Evolutionary conservation across 768 basidiomycete species (phyloP).

Genomic region (Sutorius australiensis): DNA sequence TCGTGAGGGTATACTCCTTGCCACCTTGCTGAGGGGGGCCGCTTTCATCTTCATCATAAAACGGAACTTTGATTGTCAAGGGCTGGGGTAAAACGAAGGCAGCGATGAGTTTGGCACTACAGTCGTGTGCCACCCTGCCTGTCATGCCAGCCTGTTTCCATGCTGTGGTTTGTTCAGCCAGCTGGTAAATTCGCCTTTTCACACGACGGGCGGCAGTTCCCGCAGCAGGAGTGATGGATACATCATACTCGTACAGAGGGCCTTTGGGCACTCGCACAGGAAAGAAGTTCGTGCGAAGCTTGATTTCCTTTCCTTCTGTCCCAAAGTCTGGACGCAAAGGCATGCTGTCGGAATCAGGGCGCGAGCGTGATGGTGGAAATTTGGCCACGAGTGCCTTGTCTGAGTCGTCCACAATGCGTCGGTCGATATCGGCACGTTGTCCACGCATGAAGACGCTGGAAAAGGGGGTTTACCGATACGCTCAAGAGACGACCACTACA

Average conservation of each 20-base stretch:
- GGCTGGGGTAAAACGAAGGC: slow-evolving; percentile 40
- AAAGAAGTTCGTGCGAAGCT: slow-evolving; percentile 53
- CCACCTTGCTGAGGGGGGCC: slow-evolving; percentile 28
- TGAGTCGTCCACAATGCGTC: slow-evolving; percentile 44
- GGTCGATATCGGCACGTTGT: slow-evolving; percentile 45
- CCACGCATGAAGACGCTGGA: slow-evolving; percentile 40
- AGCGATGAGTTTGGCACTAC: slow-evolving; percentile 44
- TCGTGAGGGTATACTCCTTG: slow-evolving; percentile 43
- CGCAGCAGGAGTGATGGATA: slow-evolving; percentile 37
- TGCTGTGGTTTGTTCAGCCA: slow-evolving; percentile 42
- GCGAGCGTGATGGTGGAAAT: slow-evolving; percentile 25
- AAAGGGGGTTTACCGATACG: not conserved
- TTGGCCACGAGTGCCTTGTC: slow-evolving; percentile 42
- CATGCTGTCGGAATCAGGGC: slow-evolving; percentile 28
- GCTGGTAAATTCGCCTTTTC: slow-evolving; percentile 44
- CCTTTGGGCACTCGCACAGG: slow-evolving; percentile 45
- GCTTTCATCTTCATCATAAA: slow-evolving; percentile 45
- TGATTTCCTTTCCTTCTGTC: slow-evolving; percentile 39
- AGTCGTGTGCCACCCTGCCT: slow-evolving; percentile 45
- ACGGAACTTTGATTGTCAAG: slow-evolving; percentile 36
- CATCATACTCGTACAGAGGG: slow-evolving; percentile 47
- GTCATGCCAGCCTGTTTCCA: slow-evolving; percentile 42
- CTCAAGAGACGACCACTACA: not conserved
- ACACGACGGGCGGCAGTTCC: slow-evolving; percentile 37
- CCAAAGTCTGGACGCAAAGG: slow-evolving; percentile 51